Evolutionary conservation across 495 filamentous ascomycete species (phyloP), one percentile per base, ranked within the genome.

Genomic region (Cercophora scortea): DNA sequence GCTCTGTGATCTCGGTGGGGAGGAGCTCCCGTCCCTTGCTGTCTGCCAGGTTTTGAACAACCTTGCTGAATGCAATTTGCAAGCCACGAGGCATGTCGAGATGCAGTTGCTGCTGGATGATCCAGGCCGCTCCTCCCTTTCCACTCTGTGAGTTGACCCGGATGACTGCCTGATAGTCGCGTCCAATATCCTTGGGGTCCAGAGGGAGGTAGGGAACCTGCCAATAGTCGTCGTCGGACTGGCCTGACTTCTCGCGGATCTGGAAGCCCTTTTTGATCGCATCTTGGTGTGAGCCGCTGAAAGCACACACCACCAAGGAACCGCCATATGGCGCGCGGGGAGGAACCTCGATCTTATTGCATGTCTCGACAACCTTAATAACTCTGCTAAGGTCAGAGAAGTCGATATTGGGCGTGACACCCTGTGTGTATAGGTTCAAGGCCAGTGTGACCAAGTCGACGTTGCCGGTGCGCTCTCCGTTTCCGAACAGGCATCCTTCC

Each of bases 221-320:
- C 80, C 80, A 84, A 45, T 77, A 64, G 50, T 81, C 79, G 18
- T 90, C 80, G 50, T 82, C 73, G 7, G 69, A 72, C 47, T 79
- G 77, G 36, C 75, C 78, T 0, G 72, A 65, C 33, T 77, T 67
- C 63, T 90, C 76, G 43, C 92, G 84, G 19, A 74, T 62, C 56
- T 84, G 78, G 75, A 97, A 96, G 11, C 93, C 92, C 74, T 97
- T 97, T 74, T 95, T 95, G 72, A 98, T 96, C 38, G 93, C 93
- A 61, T 97, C 93, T 72, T 98, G 91, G 67, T 96, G 92, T 32
- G 87, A 90, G 42, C 91, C 90, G 61, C 84, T 88, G 73, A 95
- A 95, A 15, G 89, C 88, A 65, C 84, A 91, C 40, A 90, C 86
- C 42, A 96, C 92, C 52, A 96, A 77, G 61, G 87, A 84, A 38